Conservation (phyloP, 768 basidiomycete species). For the Termitomyces sp. region DNA sequence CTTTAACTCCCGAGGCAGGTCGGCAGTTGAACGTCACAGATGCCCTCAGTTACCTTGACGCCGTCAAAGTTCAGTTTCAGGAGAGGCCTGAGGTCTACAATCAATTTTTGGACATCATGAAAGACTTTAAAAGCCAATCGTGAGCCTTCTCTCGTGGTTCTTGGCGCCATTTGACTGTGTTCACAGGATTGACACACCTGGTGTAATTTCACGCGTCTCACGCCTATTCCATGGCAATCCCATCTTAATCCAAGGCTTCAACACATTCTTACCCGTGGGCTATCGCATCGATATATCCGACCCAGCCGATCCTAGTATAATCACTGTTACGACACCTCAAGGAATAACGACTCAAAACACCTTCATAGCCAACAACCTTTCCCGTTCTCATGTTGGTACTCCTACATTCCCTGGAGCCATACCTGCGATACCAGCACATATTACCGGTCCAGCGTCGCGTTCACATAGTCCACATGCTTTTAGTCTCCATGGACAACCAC, state of each 20-base stretch:
- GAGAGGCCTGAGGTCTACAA: constrained; percentile 94
- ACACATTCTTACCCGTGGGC: constrained; percentile 92
- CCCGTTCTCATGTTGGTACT: constrained; percentile 22
- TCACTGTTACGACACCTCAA: constrained; percentile 77
- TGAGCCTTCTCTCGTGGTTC: constrained; percentile 36
- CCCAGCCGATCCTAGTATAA: constrained; percentile 63
- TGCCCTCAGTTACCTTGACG: constrained; percentile 90
- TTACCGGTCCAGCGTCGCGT: constrained; percentile 41
- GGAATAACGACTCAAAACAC: constrained; percentile 69
- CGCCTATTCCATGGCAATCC: constrained; percentile 89
- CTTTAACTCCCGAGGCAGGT: constrained; percentile 27
- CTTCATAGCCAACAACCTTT: constrained; percentile 25
- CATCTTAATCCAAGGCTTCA: constrained; percentile 91
- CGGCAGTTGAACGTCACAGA: constrained; percentile 89
- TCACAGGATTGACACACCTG: constrained; percentile 90
- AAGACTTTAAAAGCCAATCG: constrained; percentile 97
- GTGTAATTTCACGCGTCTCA: constrained; percentile 94
- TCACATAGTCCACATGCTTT: constrained; percentile 51
- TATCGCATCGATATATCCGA: constrained; percentile 91
- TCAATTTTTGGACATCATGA: constrained; percentile 94
- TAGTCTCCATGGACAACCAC: constrained; percentile 30
- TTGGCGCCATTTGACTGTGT: neutral
- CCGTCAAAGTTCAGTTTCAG: constrained; percentile 88
- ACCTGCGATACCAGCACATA: constrained; percentile 24
- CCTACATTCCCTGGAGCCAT: constrained; percentile 29